Percentiles rank a stretch among this genome's conserved stretches.
These are phyloP conservation scores for Cornus florida DNA, from an alignment of 148 eudicot species.

Conservation along the genomic window DNA sequence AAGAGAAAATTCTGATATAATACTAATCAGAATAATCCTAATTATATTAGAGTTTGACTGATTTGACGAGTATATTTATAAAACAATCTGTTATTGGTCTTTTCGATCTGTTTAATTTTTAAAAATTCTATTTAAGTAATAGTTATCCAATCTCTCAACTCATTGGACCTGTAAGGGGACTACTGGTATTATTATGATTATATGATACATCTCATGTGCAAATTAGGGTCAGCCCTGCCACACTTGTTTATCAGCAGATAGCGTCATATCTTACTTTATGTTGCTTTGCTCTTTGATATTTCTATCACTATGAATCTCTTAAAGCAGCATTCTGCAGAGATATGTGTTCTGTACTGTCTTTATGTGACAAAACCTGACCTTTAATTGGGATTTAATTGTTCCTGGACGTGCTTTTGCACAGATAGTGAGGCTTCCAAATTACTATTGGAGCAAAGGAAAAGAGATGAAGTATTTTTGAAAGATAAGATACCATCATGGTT, in stretches of 20 bases:
- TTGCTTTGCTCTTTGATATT: background rate
- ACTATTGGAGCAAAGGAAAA: conserved; percentile 53
- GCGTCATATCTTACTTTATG: background rate
- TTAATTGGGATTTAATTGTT: background rate
- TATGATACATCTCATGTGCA: background rate
- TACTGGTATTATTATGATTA: background rate
- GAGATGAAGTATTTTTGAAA: conserved; percentile 55
- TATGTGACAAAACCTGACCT: background rate
- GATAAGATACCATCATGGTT: conserved; percentile 65
- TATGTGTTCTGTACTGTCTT: background rate
- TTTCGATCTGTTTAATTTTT: background rate
- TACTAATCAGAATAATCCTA: background rate
- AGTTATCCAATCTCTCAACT: background rate
- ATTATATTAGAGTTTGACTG: background rate
- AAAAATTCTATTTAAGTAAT: background rate
- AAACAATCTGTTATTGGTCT: background rate
- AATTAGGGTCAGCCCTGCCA: background rate
- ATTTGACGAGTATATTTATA: background rate
- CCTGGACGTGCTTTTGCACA: conserved; percentile 32
- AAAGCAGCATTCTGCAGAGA: background rate
- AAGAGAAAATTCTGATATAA: background rate
- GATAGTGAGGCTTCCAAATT: conserved; percentile 46
- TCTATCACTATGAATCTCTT: background rate
- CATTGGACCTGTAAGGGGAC: background rate
- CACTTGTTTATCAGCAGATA: background rate